Evolutionary conservation across 495 filamentous ascomycete genomes (phyloP).

Genomic region (Aspergillus heteromorphus): DNA sequence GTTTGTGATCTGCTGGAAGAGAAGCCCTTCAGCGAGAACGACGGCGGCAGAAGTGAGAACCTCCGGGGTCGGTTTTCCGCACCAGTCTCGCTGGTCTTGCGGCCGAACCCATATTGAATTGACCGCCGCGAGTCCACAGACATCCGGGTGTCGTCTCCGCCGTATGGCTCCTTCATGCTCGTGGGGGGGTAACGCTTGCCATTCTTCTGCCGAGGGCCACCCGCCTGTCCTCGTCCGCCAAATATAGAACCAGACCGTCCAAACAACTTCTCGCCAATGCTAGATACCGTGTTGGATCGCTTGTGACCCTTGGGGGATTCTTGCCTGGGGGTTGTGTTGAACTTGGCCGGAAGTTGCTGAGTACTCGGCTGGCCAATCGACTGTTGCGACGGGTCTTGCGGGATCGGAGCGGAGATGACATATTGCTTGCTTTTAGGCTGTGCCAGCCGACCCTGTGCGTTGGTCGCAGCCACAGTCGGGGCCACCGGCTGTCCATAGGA

Average conservation of each 20-base stretch:
- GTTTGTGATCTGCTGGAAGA: constrained; percentile 39
- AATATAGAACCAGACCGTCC: constrained; percentile 76
- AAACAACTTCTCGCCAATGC: constrained; percentile 72
- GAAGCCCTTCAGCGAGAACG: constrained; percentile 60
- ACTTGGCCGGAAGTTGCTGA: constrained; percentile 39
- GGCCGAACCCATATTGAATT: constrained; percentile 65
- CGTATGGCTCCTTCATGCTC: constrained; percentile 64
- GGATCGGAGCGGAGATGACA: constrained; percentile 66
- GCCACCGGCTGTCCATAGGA: constrained; percentile 88
- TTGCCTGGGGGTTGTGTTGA: constrained; percentile 40
- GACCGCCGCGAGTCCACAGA: constrained; percentile 81
- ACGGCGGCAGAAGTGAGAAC: constrained; percentile 72
- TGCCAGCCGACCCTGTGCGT: constrained; percentile 83
- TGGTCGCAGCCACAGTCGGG: constrained; percentile 81
- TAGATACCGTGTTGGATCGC: constrained; percentile 82
- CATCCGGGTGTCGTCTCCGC: constrained; percentile 54
- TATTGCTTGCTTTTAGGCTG: constrained; percentile 78
- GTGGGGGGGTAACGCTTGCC: constrained; percentile 64
- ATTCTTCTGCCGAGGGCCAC: constrained; percentile 28
- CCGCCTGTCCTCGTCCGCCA: constrained; percentile 47
- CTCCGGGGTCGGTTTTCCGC: constrained; percentile 64
- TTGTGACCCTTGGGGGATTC: constrained; percentile 69
- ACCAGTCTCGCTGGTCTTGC: constrained; percentile 82
- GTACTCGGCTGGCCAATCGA: constrained; percentile 58
- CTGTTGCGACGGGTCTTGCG: constrained; percentile 40